Evolutionary conservation across 1,284 basidiomycete species (phyloP), one percentile per base, ranked within the genome.

Genomic region (Phylloporus sp.): DNA sequence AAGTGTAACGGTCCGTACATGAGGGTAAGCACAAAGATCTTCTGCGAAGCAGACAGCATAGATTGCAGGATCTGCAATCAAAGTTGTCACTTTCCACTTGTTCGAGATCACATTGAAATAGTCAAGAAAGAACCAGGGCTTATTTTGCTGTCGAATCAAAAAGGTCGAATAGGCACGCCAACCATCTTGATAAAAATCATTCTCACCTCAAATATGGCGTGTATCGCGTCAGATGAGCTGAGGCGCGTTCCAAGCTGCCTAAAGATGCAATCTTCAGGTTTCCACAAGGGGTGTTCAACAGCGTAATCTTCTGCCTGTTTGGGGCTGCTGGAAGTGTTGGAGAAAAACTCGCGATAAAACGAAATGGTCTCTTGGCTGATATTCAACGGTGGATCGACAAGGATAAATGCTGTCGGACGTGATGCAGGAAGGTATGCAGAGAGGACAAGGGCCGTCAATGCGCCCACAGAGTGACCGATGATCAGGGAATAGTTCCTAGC

Each of bases 381-480:
- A 20, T 63, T 26, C 53, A 75, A 28, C 22, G 68, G 46, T 1
- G 74, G 65, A 44, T 73, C 72, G 37, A 76, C 54, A n/a, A 73
- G 71, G 11, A 73, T 29, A 24, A 74, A 64, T 10, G 68, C 66
- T 4, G 63, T 74, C 8, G 64, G 62, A 17, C 60, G n/a, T 10
- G 61, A 60, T 20, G 47, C 3, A 7, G 73, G 26, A 24, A 73
- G 63, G 49, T 61, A 37, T 1, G 57, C 29, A 37, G 70, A 58
- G 52, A 76, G 74, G 15, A 37, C 54, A 20, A 74, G 32, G 29
- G 37, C 37, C 3, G 49, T 50, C 10, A 39, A 15, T 29, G 52
- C 72, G 13, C 71, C 74, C 26, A 73, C 7, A 8, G 71, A 20
- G 74, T 75, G 72, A 12, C 65, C 73, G 3, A 76, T 63, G 58